These are phyloP conservation scores for Bonia amplexicaulis DNA, from an alignment of 176 grass and related monocot genomes.

Conservation along the genomic window DNA sequence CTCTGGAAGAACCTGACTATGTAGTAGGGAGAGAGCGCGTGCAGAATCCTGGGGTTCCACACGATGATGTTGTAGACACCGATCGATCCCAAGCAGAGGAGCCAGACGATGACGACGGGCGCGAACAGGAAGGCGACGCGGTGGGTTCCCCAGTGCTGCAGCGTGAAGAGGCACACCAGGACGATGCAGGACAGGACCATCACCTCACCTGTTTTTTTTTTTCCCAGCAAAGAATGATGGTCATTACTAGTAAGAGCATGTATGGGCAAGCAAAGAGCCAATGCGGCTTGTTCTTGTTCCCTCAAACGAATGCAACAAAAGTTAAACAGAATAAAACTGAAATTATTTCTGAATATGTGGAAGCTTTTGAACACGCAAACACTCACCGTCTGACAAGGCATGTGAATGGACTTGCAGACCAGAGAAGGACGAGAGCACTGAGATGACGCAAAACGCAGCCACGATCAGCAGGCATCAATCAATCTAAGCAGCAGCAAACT, in stretches of 20 bases:
- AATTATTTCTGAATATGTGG: too few species aligned
- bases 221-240: not conserved
- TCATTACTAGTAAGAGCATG: too few species aligned
- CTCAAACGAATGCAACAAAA: too few species aligned
- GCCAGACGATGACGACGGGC: conserved; percentile 58
- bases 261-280: too few species aligned
- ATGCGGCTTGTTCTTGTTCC: too few species aligned
- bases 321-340: too few species aligned
- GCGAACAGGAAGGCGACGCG: conserved; percentile 60
- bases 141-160: conserved; percentile 61
- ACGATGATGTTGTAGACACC: conserved; percentile 58
- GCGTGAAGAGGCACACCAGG: conserved; percentile 56
- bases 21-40: conserved; percentile 52
- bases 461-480: not conserved
- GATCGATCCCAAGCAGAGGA: conserved; percentile 36
- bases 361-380: not conserved
- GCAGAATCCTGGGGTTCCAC: conserved; percentile 55
- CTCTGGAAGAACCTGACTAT: conserved; percentile 54
- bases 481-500: not conserved
- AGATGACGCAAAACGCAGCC: not conserved
- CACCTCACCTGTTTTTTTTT: conserved; percentile 32
- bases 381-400: conserved; percentile 7
- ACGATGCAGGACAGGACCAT: conserved; percentile 54
- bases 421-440: conserved; percentile 47
- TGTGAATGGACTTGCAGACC: conserved; percentile 38